Evolutionary conservation across 2,329 filamentous ascomycete genomes (phyloP).

Genomic region (Biscogniauxia mediterranea): DNA sequence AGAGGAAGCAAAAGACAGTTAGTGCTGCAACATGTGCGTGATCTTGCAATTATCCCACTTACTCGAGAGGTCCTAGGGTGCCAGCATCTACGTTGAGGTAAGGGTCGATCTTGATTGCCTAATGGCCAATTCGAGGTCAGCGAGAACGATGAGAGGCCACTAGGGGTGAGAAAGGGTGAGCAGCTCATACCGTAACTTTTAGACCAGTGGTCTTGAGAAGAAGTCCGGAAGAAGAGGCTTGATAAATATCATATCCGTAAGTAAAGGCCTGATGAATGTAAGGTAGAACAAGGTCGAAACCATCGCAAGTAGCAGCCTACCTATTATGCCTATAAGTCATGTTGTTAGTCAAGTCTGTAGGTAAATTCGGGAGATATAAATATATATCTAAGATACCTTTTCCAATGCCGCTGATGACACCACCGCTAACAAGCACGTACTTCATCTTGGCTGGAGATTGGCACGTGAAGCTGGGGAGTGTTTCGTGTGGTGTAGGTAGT

Average conservation of each 20-base stretch:
- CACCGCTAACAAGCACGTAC: slow-evolving; percentile 78
- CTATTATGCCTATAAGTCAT: slow-evolving; percentile 22
- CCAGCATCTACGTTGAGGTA: slow-evolving; percentile 76
- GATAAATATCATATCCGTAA: slow-evolving; percentile 38
- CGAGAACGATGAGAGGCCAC: slow-evolving; percentile 50
- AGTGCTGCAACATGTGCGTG: slow-evolving; percentile 6
- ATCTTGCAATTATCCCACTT: slow-evolving; percentile 10
- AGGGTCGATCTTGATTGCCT: slow-evolving; percentile 53
- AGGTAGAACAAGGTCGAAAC: neutral
- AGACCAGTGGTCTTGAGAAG: slow-evolving; percentile 78
- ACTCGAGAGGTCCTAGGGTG: slow-evolving; percentile 45
- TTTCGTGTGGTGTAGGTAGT: neutral
- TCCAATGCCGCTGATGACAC: slow-evolving; percentile 43
- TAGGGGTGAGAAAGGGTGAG: slow-evolving; percentile 67
- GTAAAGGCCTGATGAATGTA: neutral
- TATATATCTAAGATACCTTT: slow-evolving; percentile 7
- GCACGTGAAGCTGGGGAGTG: neutral
- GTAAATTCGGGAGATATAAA: no score
- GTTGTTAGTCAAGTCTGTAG: neutral
- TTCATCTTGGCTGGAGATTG: slow-evolving; percentile 57
- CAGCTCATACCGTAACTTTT: slow-evolving; percentile 60
- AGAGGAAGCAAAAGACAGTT: slow-evolving; percentile 4
- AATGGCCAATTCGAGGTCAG: neutral
- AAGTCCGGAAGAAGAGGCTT: slow-evolving; percentile 71
- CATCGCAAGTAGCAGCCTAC: slow-evolving; percentile 11